Base-by-base conservation (phyloP, 176 grass and related monocot species). In the Oryza officinalis region DNA sequence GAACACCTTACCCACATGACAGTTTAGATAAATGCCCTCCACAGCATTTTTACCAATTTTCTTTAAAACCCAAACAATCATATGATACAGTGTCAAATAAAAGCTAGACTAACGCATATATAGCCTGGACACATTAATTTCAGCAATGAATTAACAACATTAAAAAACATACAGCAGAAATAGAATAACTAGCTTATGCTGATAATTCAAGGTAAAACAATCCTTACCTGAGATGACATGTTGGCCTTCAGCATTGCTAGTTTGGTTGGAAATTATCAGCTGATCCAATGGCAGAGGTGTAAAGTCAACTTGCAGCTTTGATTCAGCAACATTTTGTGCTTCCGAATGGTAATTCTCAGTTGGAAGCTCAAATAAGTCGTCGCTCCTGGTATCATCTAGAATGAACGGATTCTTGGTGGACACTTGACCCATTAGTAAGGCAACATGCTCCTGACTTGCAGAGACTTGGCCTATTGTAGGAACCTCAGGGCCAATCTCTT, bases 351-450 rank as follows among this genome's bases (percentile, higher is more conserved):
- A 84, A 65, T 40, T 82, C 59, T 73, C 57, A 68, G 80, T 50
- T 32, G 76, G 17, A 68, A 87, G 84, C 82, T 89, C 91, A 92
- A 89, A 89, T 77, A 87, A 84, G 37, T 83, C 87, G 27, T 92
- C 76, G 9, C 76, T 89, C 67, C 60, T 87, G n/a, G 41, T 46
- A 64, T 89, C 76, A 63, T 92, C 76, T 32, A 79, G 13, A 69
- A 46, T 77, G 75, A 87, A 81, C 69, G 87, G 67, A 74, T 89
- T 92, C 54, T 84, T 87, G 67, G 5, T 26, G 41, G 40, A 52
- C 25, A 18, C 60, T 77, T 83, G 37, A 79, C 40, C 78, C 69
- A 68, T 71, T 83, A 74, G 64, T 71, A 54, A 83, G 8, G 50
- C 6, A 27, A 10, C 37, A 57, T 72, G 68, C 70, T 74, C 84